Conservation (phyloP, 2,329 filamentous ascomycete species). For the Dryadomyces quercus-mongolicae region DNA sequence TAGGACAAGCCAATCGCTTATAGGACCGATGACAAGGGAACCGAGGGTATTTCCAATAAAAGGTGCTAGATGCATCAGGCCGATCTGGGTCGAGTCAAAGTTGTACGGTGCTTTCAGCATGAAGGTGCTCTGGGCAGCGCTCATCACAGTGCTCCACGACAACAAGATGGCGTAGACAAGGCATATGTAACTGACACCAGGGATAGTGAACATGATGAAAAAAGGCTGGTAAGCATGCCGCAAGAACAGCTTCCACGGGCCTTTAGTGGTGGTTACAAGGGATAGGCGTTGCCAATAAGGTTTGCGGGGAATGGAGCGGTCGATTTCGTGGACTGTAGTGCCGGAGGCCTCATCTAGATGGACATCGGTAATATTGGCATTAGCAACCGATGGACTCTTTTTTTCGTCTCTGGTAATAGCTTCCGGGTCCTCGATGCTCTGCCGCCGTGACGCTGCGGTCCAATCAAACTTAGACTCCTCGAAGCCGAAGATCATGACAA, state of each 20-base stretch:
- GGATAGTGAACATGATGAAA: constrained; percentile 6
- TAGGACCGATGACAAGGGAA: background rate
- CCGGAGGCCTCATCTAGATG: background rate
- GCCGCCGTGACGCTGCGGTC: background rate
- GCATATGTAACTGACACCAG: constrained; percentile 7
- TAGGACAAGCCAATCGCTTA: constrained; percentile 5
- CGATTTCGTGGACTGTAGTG: background rate
- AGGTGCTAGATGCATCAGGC: constrained; percentile 5
- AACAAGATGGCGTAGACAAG: constrained; percentile 5
- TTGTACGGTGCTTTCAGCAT: constrained; percentile 4
- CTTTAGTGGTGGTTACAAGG: constrained; percentile 2
- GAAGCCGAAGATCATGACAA: constrained; percentile 7
- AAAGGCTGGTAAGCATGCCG: constrained; percentile 11
- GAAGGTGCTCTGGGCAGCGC: constrained; percentile 4
- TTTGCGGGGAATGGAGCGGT: constrained; percentile 3
- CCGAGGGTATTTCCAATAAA: constrained; percentile 6
- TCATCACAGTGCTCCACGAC: constrained; percentile 4
- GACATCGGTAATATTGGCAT: background rate
- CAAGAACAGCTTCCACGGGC: constrained; percentile 2
- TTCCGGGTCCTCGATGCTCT: background rate
- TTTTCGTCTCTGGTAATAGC: background rate
- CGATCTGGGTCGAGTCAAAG: constrained; percentile 6
- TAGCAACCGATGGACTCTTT: background rate
- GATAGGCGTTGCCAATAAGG: constrained; percentile 2
- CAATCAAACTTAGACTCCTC: constrained; percentile 10